Evolutionary conservation across 305 asterid genomes (phyloP).

Genomic region (Solanum aculeatissimum): DNA sequence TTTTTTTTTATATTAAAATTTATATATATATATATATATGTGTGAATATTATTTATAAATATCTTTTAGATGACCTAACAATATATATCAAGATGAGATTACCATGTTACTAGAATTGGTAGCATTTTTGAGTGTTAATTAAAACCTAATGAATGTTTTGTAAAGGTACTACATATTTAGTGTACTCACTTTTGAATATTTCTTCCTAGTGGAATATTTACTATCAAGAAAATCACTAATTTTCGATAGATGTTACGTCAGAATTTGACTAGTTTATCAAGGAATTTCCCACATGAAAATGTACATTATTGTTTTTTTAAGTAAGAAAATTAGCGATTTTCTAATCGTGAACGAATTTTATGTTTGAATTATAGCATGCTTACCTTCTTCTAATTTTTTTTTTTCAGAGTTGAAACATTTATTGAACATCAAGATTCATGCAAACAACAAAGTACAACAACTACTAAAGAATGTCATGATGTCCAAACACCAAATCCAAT

Average conservation of each 20-base stretch:
- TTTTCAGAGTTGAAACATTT: slow-evolving; percentile 25
- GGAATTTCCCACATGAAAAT: too few species aligned
- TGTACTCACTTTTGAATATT: background rate
- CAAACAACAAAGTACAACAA: slow-evolving; percentile 7
- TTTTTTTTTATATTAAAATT: background rate
- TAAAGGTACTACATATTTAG: background rate
- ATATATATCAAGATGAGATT: background rate
- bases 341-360: background rate
- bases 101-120: background rate
- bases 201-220: background rate
- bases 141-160: background rate
- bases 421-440: slow-evolving; percentile 40
- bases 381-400: background rate
- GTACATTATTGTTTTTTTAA: background rate
- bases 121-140: background rate
- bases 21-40: background rate
- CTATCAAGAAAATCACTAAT: background rate
- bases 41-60: background rate
- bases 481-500: background rate
- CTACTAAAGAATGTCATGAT: background rate
- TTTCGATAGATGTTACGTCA: background rate
- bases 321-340: background rate
- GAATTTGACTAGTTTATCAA: background rate
- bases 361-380: background rate
- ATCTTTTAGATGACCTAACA: background rate